Conservation (phyloP, 2,329 filamentous ascomycete genomes). For the Elsinoe perseae region DNA sequence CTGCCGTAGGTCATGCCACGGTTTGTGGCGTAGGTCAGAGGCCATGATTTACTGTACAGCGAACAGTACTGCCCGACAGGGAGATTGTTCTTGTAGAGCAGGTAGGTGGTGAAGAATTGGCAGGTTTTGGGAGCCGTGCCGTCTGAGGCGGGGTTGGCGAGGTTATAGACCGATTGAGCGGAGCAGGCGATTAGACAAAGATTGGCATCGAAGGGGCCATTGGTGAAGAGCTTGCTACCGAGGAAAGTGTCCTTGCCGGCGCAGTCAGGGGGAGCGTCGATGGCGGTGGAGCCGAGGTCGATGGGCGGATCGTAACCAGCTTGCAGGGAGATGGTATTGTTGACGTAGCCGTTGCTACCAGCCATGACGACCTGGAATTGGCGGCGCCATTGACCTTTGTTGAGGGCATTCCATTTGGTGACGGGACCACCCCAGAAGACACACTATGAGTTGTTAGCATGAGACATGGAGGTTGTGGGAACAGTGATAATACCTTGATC, state of each 20-base stretch:
- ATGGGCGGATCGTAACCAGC: conserved; percentile 21
- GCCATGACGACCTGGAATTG: conserved; percentile 27
- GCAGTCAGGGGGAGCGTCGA: conserved; percentile 29
- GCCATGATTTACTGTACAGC: conserved; percentile 23
- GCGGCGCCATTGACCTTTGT: conserved; percentile 16
- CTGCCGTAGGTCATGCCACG: conserved; percentile 21
- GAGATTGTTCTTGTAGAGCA: conserved; percentile 24
- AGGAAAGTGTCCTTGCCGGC: conserved; percentile 21
- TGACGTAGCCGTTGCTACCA: conserved; percentile 30
- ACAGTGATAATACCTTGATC: background rate
- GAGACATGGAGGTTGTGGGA: background rate
- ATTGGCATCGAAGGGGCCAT: conserved; percentile 24
- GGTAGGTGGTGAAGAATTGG: conserved; percentile 31
- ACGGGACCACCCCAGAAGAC: background rate
- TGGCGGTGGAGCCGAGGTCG: conserved; percentile 24
- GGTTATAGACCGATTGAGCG: conserved; percentile 17
- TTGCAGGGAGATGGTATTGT: conserved; percentile 20
- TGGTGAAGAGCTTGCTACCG: conserved; percentile 19
- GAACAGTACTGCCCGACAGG: conserved; percentile 26
- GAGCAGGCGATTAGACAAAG: conserved; percentile 25
- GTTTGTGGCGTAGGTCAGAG: conserved; percentile 23
- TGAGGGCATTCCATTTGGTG: background rate
- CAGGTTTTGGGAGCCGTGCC: conserved; percentile 23
- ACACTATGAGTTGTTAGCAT: background rate
- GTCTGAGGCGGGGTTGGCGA: conserved; percentile 12